phyloP scores from a whole-genome alignment of 2,329 filamentous ascomycete species.

The Aspergillus sp. region DNA sequence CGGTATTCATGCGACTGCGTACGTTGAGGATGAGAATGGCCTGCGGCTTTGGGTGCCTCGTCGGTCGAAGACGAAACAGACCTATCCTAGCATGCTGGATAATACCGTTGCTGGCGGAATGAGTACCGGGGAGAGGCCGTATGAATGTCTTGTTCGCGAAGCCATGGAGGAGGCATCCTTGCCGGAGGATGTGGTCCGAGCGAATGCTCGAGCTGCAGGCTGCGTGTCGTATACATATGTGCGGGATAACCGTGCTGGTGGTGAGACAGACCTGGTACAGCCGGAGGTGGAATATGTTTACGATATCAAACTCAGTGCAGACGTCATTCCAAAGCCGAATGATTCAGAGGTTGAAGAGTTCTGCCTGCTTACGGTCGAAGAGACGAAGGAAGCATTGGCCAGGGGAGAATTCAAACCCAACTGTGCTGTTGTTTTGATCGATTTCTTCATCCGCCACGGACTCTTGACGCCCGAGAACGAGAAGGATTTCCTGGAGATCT shows the following conservation, averaged over 20 bases:
- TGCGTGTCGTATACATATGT: constrained; percentile 85
- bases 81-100: constrained; percentile 89
- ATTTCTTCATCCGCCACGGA: constrained; percentile 88
- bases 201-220: constrained; percentile 63
- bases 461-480: constrained; percentile 81
- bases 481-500: constrained; percentile 75
- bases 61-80: constrained; percentile 76
- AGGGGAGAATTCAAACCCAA: constrained; percentile 89
- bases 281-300: constrained; percentile 93
- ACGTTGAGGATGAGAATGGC: constrained; percentile 60
- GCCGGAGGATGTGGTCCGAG: constrained; percentile 69
- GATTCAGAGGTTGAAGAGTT: constrained; percentile 92
- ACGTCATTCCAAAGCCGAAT: constrained; percentile 72
- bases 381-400: constrained; percentile 72
- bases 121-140: constrained; percentile 76
- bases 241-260: constrained; percentile 74
- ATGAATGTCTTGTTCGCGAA: constrained; percentile 83
- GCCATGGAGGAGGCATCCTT: constrained; percentile 87
- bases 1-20: constrained; percentile 81
- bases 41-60: constrained; percentile 84
- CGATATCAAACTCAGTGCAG: constrained; percentile 75
- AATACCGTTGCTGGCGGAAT: constrained; percentile 91
- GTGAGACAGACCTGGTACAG: constrained; percentile 80
- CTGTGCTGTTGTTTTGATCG: constrained; percentile 79
- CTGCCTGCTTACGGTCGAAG: constrained; percentile 73